Evolutionary conservation across 1,139 yeast genomes (phyloP).

Genomic region (Nakaseomyces delphensis): DNA sequence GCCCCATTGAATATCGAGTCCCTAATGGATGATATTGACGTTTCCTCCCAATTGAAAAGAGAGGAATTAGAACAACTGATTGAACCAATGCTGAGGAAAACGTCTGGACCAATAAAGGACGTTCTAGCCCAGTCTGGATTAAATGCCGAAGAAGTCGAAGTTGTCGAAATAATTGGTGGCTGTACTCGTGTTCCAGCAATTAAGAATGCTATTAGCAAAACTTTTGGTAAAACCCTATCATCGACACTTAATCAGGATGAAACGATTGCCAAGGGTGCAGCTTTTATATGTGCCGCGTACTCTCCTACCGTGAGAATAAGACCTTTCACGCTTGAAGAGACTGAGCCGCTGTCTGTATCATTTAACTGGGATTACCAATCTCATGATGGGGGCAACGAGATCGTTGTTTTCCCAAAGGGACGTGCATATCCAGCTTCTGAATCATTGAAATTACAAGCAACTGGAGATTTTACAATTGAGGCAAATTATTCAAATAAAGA

Average conservation of each 20-base stretch:
- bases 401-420: slow-evolving; percentile 90
- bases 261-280: slow-evolving; percentile 98
- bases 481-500: slow-evolving; percentile 75
- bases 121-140: slow-evolving; percentile 79
- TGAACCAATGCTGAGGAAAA: slow-evolving; percentile 67
- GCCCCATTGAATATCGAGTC: slow-evolving; percentile 95
- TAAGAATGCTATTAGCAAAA: slow-evolving; percentile 67
- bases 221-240: slow-evolving; percentile 78
- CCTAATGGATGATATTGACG: slow-evolving; percentile 94
- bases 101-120: slow-evolving; percentile 63
- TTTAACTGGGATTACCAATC: slow-evolving; percentile 92
- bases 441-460: slow-evolving; percentile 67
- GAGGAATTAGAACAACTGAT: slow-evolving; percentile 86
- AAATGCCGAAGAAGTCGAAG: slow-evolving; percentile 63
- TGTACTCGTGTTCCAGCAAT: slow-evolving; percentile 93
- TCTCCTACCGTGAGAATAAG: slow-evolving; percentile 1
- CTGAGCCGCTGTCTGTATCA: slow-evolving; percentile 83
- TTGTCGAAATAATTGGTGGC: slow-evolving; percentile 94
- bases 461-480: slow-evolving; percentile 73
- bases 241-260: slow-evolving; percentile 98
- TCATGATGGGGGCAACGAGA: slow-evolving; percentile 76
- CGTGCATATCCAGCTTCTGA: slow-evolving; percentile 88
- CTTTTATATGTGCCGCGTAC: slow-evolving; percentile 62
- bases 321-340: slow-evolving; percentile 48
- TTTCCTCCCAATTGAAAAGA: slow-evolving; percentile 78